Evolutionary conservation across 2,329 filamentous ascomycete species (phyloP), one percentile per base, ranked within the genome.

Genomic region (Arthrinium puccinioides): DNA sequence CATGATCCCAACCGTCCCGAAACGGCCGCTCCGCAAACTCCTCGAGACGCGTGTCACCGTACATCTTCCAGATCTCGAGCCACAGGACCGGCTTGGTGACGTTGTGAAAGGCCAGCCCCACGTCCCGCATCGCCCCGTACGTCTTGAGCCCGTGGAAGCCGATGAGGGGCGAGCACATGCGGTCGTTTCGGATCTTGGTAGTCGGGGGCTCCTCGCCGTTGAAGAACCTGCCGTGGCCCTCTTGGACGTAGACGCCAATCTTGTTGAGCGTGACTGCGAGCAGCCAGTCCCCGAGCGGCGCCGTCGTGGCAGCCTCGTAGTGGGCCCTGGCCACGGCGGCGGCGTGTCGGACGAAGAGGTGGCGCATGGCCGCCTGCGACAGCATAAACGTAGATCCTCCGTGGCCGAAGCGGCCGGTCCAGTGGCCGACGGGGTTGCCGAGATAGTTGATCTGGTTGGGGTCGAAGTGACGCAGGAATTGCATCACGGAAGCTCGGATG

Each of bases 401-500:
- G 25, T 36, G 33, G 8, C 23, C 33, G 13, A 36, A 36, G 19
- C 33, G 33, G 8, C 33, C 33, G 10, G 25, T 36, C 33, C 33
- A 36, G 16, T 21, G 23, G 18, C 33, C 33, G 15, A 26, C 21
- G 24, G 33, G 23, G 11, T 36, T 36, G 33, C 33, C 33, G 3
- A 36, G 10, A 10, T 36, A 36, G 10, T n/a, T 15, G 21, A 5
- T 9, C 4, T 27, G n/a, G 16, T 18, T 13, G 33, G 33, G 15
- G 33, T 36, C 33, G 18, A 36, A 21, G 24, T 36, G 33, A 24
- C 33, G 23, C 16, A 36, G 33, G 11, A 36, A 36, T 24, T 28
- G 24, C 24, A 26, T 24, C 7, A 36, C 23, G 18, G 33, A 36
- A n/a, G 33, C 23, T 6, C 33, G 33, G n/a, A 36, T 20, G 8